Evolutionary conservation across 2,329 filamentous ascomycete species (phyloP), one percentile per base, ranked within the genome.

Genomic region (Diaporthe ampelina): DNA sequence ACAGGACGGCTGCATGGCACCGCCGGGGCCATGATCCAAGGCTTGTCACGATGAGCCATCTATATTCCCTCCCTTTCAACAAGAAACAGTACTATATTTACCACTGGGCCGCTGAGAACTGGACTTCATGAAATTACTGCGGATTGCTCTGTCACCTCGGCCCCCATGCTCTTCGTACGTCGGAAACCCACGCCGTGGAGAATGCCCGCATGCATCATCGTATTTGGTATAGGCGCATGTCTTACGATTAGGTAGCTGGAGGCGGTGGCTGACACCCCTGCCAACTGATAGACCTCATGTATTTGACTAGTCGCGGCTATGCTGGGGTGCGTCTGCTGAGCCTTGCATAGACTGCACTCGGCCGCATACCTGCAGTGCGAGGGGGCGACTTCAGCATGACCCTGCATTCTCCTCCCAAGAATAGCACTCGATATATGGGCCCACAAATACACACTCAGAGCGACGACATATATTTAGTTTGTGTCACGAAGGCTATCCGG

Each of bases 301-400:
- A 10, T n/a, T 29, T 13, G 24, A 11, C 13, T 50, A 37, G 24
- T 40, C 21, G 32, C 48, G 63, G 63, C 63, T 68, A 54, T 68
- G 48, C 29, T 11, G 32, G 6, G 40, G n/a, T 43, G 35, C 17
- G 13, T 26, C 10, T 24, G 45, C 63, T 67, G 15, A 68, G 63
- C 63, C 63, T 68, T 68, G 48, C 29, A n/a, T 26, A 26, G 21
- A 8, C n/a, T 48, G 61, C 43, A 50, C 8, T 24, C 61, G 43
- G 43, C 43, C 26, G 21, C 26, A 21, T 26, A 40, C 59, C 24
- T 54, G 63, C 63, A 68, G 63, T 24, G 6, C 4, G 32, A 54
- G 48, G 29, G 40, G 40, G 13, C 40, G 45, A 24, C 29, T 68
- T 4, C 15, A 21, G 48, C n/a, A 40, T 9, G 48, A 37, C 37